Evolutionary conservation across 2,329 filamentous ascomycete species (phyloP), one percentile per base, ranked within the genome.

Genomic region (Hypoxylon sp.): DNA sequence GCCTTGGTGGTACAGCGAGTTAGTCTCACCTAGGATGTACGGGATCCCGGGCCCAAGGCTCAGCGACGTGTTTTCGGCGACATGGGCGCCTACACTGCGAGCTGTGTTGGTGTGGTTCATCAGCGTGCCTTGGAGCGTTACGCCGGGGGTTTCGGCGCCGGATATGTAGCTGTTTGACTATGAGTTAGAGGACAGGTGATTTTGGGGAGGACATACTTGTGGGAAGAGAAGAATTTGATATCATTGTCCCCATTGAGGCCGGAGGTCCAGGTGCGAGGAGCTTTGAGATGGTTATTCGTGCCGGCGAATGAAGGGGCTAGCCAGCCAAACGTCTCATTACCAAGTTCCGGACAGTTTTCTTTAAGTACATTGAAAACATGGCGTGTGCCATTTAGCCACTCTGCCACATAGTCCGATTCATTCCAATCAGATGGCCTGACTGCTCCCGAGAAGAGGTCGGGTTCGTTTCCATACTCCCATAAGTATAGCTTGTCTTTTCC

Each of bases 381-480:
- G 11, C 80, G 74, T 0, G 86, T 87, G 38, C 84, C 87, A 57
- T 85, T 83, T 11, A 86, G 77, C 87, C 87, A 91, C 72, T 90
- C 85, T 5, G 76, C 69, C 2, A 89, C 86, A 72, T 87, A 90
- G 32, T 81, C 79, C 14, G 75, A 77, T 72, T 90, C 88, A 60
- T 82, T 83, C 83, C 86, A 90, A 28, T 74, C 79, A 0, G 79
- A 28, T 0, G 87, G 84, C n/a, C 88, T 78, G 19, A 87, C 83
- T 0, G 81, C 78, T 0, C 84, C 83, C 68, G 84, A 83, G 76
- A 80, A 90, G 6, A 90, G 77, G 75, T 91, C 88, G 0, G 87
- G 87, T 75, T 90, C 88, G 72, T 91, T 91, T 41, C 89, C 89
- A 69, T 90, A 86, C 73, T 89, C 87, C 86, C 86, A 91, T 67